Conservation (phyloP, 164 flowering plant genomes). For the Piper longum region DNA sequence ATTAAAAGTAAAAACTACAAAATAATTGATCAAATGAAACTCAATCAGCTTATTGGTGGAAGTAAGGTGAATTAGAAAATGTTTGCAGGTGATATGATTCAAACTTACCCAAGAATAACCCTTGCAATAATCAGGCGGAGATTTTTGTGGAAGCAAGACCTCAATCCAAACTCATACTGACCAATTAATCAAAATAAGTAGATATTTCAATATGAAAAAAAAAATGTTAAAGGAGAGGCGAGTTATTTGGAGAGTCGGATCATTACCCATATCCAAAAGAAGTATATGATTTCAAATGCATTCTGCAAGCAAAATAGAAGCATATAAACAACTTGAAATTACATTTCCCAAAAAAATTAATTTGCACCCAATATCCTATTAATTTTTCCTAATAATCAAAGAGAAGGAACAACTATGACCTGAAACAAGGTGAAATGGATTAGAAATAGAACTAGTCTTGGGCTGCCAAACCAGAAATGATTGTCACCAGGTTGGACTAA, state of each 20-base stretch:
- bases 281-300: constrained; percentile 77
- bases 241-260: constrained; percentile 1
- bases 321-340: not conserved
- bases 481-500: constrained; percentile 77
- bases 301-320: constrained; percentile 42
- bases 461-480: constrained; percentile 80
- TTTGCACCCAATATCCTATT: no score
- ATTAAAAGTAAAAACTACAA: not conserved
- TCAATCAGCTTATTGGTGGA: not conserved
- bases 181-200: constrained; percentile 1
- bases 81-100: not conserved
- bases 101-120: constrained; percentile 60
- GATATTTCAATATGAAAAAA: not conserved
- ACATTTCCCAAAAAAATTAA: no score
- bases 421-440: constrained; percentile 78
- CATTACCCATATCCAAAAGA: constrained; percentile 92
- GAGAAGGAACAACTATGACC: constrained; percentile 26
- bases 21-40: not conserved
- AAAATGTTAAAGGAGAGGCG: not conserved
- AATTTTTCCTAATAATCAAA: no score
- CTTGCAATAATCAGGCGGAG: constrained; percentile 28
- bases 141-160: constrained; percentile 39
- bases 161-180: constrained; percentile 55
- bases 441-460: constrained; percentile 51
- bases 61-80: not conserved